These are phyloP conservation scores for Hypsizygus ulmarius DNA, from an alignment of 1,284 basidiomycete species.

Conservation along the genomic window DNA sequence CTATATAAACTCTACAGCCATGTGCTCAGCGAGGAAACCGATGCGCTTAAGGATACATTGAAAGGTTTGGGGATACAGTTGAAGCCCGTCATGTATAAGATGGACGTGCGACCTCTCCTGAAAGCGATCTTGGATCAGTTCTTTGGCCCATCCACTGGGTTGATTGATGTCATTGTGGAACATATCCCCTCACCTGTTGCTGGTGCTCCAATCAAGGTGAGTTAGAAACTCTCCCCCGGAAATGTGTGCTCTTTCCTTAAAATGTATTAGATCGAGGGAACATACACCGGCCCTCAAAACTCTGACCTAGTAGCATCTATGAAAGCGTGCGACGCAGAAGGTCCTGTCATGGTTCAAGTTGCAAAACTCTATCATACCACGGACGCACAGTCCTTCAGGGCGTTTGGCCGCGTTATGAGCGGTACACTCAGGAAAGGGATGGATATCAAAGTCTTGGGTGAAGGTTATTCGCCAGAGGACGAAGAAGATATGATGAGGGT, in stretches of 20 bases:
- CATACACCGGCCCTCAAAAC: constrained; percentile 85
- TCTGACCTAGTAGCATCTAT: constrained; percentile 78
- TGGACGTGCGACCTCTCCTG: constrained; percentile 93
- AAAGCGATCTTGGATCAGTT: constrained; percentile 95
- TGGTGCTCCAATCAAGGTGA: constrained; percentile 70
- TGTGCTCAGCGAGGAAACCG: constrained; percentile 91
- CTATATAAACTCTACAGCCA: constrained; percentile 97
- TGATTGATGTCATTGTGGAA: constrained; percentile 91
- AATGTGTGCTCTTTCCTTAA: background rate
- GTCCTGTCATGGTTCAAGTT: constrained; percentile 90
- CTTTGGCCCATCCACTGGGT: constrained; percentile 86
- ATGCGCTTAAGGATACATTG: constrained; percentile 81
- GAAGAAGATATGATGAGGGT: constrained; percentile 96
- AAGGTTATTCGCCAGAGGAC: constrained; percentile 95
- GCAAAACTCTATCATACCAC: constrained; percentile 94
- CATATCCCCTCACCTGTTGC: constrained; percentile 84
- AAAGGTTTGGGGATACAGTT: constrained; percentile 79
- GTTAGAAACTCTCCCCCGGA: constrained; percentile 6
- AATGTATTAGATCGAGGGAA: constrained; percentile 60
- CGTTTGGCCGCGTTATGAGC: constrained; percentile 92
- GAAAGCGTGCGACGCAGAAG: constrained; percentile 80
- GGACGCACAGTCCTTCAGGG: constrained; percentile 94
- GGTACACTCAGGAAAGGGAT: constrained; percentile 85
- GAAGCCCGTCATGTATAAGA: constrained; percentile 95
- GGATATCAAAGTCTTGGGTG: constrained; percentile 93